Evolutionary conservation across 2,329 filamentous ascomycete species (phyloP).

Genomic region (Huntiella moniliformis): DNA sequence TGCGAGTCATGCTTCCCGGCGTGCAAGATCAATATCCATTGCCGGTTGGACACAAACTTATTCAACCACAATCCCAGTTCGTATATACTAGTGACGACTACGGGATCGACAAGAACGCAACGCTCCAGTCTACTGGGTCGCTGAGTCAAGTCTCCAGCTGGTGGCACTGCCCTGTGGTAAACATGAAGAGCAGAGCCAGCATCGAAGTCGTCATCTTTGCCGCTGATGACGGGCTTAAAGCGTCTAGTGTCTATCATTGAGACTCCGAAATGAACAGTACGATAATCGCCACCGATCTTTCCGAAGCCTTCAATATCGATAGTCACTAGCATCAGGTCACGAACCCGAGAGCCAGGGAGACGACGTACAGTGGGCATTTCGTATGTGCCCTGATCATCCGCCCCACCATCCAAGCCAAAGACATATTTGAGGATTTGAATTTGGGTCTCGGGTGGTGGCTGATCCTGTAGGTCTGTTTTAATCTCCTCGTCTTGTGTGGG

Average conservation of each 20-base stretch:
- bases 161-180: neutral
- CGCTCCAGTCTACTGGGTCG: neutral
- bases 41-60: neutral
- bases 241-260: neutral
- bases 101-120: neutral
- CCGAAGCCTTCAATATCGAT: neutral
- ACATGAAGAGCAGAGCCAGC: neutral
- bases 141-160: neutral
- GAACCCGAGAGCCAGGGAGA: neutral
- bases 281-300: neutral
- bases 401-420: neutral
- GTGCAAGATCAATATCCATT: conserved; percentile 1
- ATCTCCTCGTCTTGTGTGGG: no score
- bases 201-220: neutral
- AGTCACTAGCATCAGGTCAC: neutral
- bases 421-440: neutral
- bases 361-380: neutral
- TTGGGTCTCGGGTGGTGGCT: neutral
- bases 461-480: no score
- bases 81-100: neutral
- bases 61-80: neutral
- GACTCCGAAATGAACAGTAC: neutral
- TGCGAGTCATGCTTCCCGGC: neutral
- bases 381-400: neutral
- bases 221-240: neutral